phyloP scores from a whole-genome alignment of 169 alveolate species.

The Prorocentrum cordatum region DNA sequence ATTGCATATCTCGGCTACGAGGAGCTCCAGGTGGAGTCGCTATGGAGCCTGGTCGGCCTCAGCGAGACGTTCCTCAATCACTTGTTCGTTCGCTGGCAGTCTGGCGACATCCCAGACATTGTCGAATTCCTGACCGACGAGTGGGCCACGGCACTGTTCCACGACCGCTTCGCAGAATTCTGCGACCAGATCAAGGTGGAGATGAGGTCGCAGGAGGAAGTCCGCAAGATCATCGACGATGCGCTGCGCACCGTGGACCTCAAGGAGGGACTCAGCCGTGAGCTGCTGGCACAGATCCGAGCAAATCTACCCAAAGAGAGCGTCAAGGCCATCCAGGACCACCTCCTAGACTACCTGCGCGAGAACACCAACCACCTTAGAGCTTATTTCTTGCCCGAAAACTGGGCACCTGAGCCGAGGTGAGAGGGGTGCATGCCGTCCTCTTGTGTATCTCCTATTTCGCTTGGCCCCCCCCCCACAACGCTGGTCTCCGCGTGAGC shows the following conservation, averaged over 20 bases:
- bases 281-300: constrained; percentile 21
- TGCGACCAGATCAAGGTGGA: constrained; percentile 4
- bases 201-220: constrained; percentile 27
- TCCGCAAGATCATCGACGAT: constrained; percentile 7
- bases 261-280: constrained; percentile 25
- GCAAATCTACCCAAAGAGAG: constrained; percentile 11
- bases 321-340: constrained; percentile 62
- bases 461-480: too few species aligned
- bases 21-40: constrained; percentile 47
- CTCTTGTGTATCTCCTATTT: too few species aligned
- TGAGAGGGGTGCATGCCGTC: too few species aligned
- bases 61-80: constrained; percentile 57
- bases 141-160: constrained; percentile 66
- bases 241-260: constrained; percentile 15
- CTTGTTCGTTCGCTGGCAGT: constrained; percentile 51
- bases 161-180: constrained; percentile 50
- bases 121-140: constrained; percentile 59
- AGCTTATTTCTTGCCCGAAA: too few species aligned
- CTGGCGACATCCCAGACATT: constrained; percentile 49
- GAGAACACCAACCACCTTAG: constrained; percentile 53
- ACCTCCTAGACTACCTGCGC: constrained; percentile 44
- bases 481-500: too few species aligned
- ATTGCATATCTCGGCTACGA: constrained; percentile 50
- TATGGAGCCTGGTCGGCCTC: constrained; percentile 58
- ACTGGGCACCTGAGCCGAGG: too few species aligned